Evolutionary conservation across 2,329 filamentous ascomycete species (phyloP).

Genomic region (Fusarium sulawesiense): DNA sequence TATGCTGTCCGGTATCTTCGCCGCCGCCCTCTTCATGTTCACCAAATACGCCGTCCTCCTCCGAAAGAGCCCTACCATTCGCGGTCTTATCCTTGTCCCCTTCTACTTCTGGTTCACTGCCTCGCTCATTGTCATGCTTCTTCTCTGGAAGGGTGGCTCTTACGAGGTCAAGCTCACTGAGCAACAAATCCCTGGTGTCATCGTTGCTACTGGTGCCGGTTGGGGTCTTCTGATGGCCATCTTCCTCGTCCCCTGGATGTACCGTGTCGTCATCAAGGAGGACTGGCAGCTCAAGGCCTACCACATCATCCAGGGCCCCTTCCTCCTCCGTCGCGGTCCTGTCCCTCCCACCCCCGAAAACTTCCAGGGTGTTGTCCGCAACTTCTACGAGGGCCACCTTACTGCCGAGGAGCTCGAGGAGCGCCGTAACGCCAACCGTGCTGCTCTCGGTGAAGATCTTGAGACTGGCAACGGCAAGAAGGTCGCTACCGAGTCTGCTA

Average conservation of each 20-base stretch:
- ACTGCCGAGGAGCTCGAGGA: slow-evolving; percentile 65
- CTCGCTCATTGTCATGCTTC: slow-evolving; percentile 68
- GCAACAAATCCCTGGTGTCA: slow-evolving; percentile 62
- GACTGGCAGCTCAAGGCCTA: slow-evolving; percentile 70
- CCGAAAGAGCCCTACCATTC: slow-evolving; percentile 63
- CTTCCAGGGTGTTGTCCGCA: slow-evolving; percentile 56
- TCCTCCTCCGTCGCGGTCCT: slow-evolving; percentile 59
- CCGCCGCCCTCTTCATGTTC: slow-evolving; percentile 64
- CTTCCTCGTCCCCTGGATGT: slow-evolving; percentile 70
- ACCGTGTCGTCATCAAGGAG: slow-evolving; percentile 67
- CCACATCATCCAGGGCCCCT: slow-evolving; percentile 64
- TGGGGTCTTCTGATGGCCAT: slow-evolving; percentile 61
- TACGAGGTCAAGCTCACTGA: slow-evolving; percentile 61
- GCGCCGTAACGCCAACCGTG: slow-evolving; percentile 47
- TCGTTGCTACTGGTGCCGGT: slow-evolving; percentile 63
- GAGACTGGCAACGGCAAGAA: slow-evolving; percentile 48
- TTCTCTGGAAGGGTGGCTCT: slow-evolving; percentile 66
- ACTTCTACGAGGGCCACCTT: slow-evolving; percentile 68
- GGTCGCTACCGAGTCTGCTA: slow-evolving; percentile 50
- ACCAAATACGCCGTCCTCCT: slow-evolving; percentile 69
- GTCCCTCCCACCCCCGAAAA: slow-evolving; percentile 57
- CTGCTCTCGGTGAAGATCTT: slow-evolving; percentile 33
- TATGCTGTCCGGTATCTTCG: slow-evolving; percentile 64
- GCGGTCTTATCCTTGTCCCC: slow-evolving; percentile 64
- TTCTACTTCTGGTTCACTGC: slow-evolving; percentile 68